A percentile compares a stretch with the other conserved stretches of the same genome.
phyloP scores from a whole-genome alignment of 129 eudicot species.

The Centaurea solstitialis region DNA sequence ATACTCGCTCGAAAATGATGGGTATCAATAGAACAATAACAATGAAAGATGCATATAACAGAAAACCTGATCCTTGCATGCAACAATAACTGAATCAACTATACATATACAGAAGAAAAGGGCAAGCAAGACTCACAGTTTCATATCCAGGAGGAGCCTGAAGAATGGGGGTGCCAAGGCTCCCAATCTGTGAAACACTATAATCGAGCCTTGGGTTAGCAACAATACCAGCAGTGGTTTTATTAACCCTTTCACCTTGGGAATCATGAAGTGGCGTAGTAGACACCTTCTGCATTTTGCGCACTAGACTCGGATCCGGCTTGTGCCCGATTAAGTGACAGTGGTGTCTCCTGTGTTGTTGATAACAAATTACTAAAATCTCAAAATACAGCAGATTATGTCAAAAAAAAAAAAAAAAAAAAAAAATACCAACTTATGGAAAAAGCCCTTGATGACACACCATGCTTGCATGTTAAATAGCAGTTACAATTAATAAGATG shows the following conservation, averaged over 20 bases:
- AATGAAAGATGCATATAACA: not conserved
- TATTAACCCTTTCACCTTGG: slow-evolving; percentile 27
- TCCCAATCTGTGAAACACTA: slow-evolving; percentile 35
- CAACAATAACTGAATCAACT: not conserved
- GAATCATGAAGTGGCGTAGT: slow-evolving; percentile 8
- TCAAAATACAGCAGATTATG: not conserved
- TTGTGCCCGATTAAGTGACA: slow-evolving; percentile 70
- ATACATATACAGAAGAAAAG: not conserved
- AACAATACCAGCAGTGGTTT: slow-evolving; percentile 20
- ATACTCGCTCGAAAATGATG: no score
- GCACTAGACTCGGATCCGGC: slow-evolving; percentile 34
- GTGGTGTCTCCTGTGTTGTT: slow-evolving; percentile 63
- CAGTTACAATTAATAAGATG: not conserved
- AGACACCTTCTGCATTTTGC: slow-evolving; percentile 34
- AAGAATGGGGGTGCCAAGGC: slow-evolving; percentile 12
- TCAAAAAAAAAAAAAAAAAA: slow-evolving; percentile 7
- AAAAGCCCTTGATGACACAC: not conserved
- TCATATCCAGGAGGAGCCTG: slow-evolving; percentile 36
- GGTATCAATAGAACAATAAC: not conserved
- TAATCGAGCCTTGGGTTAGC: slow-evolving; percentile 34
- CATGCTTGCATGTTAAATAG: no score
- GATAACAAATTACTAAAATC: not conserved
- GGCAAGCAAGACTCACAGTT: slow-evolving; percentile 36
- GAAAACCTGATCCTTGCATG: not conserved
- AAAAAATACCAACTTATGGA: not conserved